These are phyloP conservation scores for Exophiala xenobiotica DNA, from an alignment of 2,329 filamentous ascomycete genomes.

Conservation along the genomic window DNA sequence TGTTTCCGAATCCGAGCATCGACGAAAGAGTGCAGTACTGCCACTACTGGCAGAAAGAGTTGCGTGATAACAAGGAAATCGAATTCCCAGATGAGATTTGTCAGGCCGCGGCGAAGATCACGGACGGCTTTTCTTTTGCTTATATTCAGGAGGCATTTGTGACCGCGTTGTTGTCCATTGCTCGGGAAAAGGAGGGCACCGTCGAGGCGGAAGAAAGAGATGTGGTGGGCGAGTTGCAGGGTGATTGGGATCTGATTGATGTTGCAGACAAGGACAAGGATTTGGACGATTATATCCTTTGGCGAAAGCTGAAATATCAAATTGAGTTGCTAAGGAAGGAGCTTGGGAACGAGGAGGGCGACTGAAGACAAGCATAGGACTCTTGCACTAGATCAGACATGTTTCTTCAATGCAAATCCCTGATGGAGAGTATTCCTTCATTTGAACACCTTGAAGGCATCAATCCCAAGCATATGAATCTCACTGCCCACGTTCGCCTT, in stretches of 20 bases:
- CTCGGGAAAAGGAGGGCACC: conserved; percentile 13
- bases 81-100: conserved; percentile 45
- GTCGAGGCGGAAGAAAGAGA: neutral
- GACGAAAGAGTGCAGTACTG: conserved; percentile 44
- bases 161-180: conserved; percentile 39
- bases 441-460: too few relatives aligned
- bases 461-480: too few relatives aligned
- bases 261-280: conserved; percentile 31
- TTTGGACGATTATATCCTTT: conserved; percentile 41
- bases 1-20: conserved; percentile 41
- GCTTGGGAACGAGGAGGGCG: conserved; percentile 30
- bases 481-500: too few relatives aligned
- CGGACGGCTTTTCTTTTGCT: conserved; percentile 46
- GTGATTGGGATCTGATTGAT: conserved; percentile 21
- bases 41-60: conserved; percentile 43
- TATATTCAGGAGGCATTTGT: conserved; percentile 49
- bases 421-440: too few relatives aligned
- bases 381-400: too few relatives aligned
- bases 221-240: conserved; percentile 7
- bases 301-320: conserved; percentile 45
- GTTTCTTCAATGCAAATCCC: too few relatives aligned
- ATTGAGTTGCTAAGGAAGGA: conserved; percentile 44
- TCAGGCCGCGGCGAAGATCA: conserved; percentile 42
- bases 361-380: too few relatives aligned
- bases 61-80: conserved; percentile 30